Conservation (phyloP, 495 filamentous ascomycete genomes). For the Rostrohypoxylon terebratum region DNA sequence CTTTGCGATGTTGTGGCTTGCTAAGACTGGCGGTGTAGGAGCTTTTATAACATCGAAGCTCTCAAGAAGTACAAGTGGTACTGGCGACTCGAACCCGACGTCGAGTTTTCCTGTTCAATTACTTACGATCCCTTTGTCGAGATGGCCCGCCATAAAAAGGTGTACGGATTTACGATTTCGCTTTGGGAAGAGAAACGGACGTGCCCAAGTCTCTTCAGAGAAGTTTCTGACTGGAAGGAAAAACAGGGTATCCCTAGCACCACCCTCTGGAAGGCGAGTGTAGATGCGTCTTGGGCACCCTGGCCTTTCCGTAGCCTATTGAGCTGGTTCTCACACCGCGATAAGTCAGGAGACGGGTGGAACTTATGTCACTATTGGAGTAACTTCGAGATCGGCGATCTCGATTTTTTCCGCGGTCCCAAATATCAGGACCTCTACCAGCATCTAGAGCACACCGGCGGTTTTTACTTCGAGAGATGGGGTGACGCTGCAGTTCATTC, state of each 20-base stretch:
- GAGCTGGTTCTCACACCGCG: constrained; percentile 54
- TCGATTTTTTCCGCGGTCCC: constrained; percentile 64
- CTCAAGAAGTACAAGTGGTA: constrained; percentile 64
- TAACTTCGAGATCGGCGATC: constrained; percentile 68
- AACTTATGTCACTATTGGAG: constrained; percentile 69
- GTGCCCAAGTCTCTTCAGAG: constrained; percentile 62
- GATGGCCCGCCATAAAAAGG: constrained; percentile 63
- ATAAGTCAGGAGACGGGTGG: constrained; percentile 57
- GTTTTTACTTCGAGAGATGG: constrained; percentile 69
- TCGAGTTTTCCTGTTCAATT: constrained; percentile 65
- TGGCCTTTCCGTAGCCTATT: constrained; percentile 55
- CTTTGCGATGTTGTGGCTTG: neutral
- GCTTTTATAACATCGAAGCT: constrained; percentile 63
- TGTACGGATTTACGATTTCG: constrained; percentile 65
- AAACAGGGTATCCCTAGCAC: constrained; percentile 46
- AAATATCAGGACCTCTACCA: constrained; percentile 63
- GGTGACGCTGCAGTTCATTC: constrained; percentile 68
- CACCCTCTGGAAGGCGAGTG: constrained; percentile 55
- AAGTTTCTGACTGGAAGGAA: constrained; percentile 59
- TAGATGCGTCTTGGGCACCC: constrained; percentile 54
- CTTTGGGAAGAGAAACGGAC: constrained; percentile 63
- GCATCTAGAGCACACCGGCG: constrained; percentile 60
- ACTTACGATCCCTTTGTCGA: constrained; percentile 68
- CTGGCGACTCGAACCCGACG: constrained; percentile 66
- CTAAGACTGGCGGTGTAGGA: constrained; percentile 59